Base-by-base conservation (phyloP, 2,329 filamentous ascomycete genomes). In the Fusarium protoensiforme region DNA sequence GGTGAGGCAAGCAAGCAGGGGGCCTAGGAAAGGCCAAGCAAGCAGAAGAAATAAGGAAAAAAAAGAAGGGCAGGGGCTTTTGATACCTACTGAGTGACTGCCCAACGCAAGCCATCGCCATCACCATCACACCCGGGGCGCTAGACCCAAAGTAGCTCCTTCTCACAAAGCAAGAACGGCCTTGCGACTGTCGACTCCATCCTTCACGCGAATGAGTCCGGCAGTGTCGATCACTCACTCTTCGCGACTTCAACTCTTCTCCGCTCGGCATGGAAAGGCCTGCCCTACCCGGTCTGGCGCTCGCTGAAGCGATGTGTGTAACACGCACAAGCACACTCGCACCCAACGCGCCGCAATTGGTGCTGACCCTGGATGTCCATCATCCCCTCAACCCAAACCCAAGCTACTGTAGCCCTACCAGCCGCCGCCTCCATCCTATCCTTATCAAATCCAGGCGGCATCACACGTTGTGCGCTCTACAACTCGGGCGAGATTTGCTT, bases 191-290 rank as follows among this genome's bases (percentile, higher is more conserved):
- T 61, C 29, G 53, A 60, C 57, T 20, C 31, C 36, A 61, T 46
- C 46, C 57, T 70, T 70, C 41, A 64, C 70, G 56, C 73, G 43
- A 68, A 48, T 22, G 31, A 24, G 59, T 71, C 51, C 46, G 53
- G 61, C 65, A 67, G n/a, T 74, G 71, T 65, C 71, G 71, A 73
- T 73, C 71, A 63, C 57, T 67, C 56, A 22, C 46, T 57, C 58
- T 64, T 61, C 41, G 58, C 54, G 29, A 54, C 58, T 64, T 69
- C 65, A 35, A 29, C 46, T 51, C 46, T 51, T 51, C 35, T 64
- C 65, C 48, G 31, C 58, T 33, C 65, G 36, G 59, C 41, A 35
- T 61, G 29, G 41, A 29, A 61, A 48, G 31, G 31, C 33, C 31
- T 35, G 53, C n/a, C 31, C 20, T 24, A 24, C 41, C 41, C 14